Evolutionary conservation across 1,284 basidiomycete species (phyloP).

Genomic region (Trichosporon faecale): DNA sequence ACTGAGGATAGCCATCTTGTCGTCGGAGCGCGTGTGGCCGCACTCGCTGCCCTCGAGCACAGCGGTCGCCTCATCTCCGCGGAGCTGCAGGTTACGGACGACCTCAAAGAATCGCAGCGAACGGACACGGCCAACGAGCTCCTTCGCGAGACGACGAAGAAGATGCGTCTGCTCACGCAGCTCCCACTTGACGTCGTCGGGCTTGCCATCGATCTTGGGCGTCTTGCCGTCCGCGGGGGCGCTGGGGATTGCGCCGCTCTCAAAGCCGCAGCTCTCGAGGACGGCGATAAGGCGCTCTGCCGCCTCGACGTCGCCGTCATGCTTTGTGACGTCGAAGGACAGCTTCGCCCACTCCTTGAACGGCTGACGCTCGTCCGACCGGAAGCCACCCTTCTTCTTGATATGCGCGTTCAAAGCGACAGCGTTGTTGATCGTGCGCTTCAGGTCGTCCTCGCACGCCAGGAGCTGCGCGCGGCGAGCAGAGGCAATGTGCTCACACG

Average conservation of each 20-base stretch:
- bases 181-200: slow-evolving; percentile 66
- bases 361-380: slow-evolving; percentile 34
- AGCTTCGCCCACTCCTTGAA: slow-evolving; percentile 43
- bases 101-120: slow-evolving; percentile 86
- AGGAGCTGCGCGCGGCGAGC: slow-evolving; percentile 75
- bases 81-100: slow-evolving; percentile 80
- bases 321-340: slow-evolving; percentile 54
- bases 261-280: slow-evolving; percentile 52
- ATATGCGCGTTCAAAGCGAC: slow-evolving; percentile 55
- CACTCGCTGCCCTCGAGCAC: slow-evolving; percentile 36
- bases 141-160: slow-evolving; percentile 75
- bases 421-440: slow-evolving; percentile 63
- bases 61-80: slow-evolving; percentile 56
- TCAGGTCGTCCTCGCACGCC: slow-evolving; percentile 72
- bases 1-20: slow-evolving; percentile 76
- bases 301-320: slow-evolving; percentile 60
- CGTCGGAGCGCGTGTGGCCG: slow-evolving; percentile 57
- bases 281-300: slow-evolving; percentile 40
- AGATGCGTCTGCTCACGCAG: slow-evolving; percentile 82
- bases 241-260: slow-evolving; percentile 27
- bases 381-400: slow-evolving; percentile 30
- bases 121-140: slow-evolving; percentile 79
- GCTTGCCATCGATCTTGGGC: slow-evolving; percentile 28
- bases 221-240: slow-evolving; percentile 47
- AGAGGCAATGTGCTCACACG: slow-evolving; percentile 83